A percentile compares a stretch with the other conserved stretches of the same genome.
Evolutionary conservation across 2,329 filamentous ascomycete genomes (phyloP).

Genomic region (Colletotrichum tamarilloi): DNA sequence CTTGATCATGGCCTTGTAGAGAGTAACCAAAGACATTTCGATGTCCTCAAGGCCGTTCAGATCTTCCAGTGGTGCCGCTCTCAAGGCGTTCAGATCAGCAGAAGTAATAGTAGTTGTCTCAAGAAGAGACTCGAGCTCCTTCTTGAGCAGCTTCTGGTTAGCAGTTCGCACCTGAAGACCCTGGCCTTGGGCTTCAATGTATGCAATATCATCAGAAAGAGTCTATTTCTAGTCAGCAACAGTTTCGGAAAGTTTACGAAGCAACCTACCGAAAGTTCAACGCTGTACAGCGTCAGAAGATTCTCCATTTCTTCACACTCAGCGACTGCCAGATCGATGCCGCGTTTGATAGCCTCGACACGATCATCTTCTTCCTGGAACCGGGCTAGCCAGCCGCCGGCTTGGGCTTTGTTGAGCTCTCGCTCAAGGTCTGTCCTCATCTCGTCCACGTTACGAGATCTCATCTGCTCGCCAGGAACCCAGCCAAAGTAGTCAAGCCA

Average conservation of each 20-base stretch:
- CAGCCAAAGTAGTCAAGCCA: constrained; percentile 90
- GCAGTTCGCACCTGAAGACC: constrained; percentile 96
- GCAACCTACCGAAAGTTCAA: constrained; percentile 84
- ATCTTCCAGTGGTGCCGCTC: constrained; percentile 78
- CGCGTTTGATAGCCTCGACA: constrained; percentile 84
- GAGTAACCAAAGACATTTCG: constrained; percentile 79
- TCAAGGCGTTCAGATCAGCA: constrained; percentile 79
- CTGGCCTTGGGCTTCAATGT: constrained; percentile 97
- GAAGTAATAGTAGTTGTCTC: constrained; percentile 90
- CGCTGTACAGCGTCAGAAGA: constrained; percentile 90
- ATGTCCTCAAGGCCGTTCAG: constrained; percentile 79
- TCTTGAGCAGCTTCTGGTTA: constrained; percentile 93
- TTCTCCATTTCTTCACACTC: constrained; percentile 98
- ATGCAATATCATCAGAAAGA: constrained; percentile 93
- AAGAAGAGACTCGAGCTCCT: constrained; percentile 88
- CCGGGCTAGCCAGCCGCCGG: constrained; percentile 90
- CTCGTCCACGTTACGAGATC: constrained; percentile 80
- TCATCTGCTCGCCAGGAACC: constrained; percentile 80
- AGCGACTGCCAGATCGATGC: constrained; percentile 89
- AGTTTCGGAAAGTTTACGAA: not conserved
- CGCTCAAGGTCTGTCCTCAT: constrained; percentile 86
- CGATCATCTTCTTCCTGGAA: constrained; percentile 89
- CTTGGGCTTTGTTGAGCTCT: constrained; percentile 90
- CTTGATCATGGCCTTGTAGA: constrained; percentile 93
- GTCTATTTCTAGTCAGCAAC: constrained; percentile 67